Base-by-base conservation (phyloP, 306 rosid species). In the Neltuma alba region DNA sequence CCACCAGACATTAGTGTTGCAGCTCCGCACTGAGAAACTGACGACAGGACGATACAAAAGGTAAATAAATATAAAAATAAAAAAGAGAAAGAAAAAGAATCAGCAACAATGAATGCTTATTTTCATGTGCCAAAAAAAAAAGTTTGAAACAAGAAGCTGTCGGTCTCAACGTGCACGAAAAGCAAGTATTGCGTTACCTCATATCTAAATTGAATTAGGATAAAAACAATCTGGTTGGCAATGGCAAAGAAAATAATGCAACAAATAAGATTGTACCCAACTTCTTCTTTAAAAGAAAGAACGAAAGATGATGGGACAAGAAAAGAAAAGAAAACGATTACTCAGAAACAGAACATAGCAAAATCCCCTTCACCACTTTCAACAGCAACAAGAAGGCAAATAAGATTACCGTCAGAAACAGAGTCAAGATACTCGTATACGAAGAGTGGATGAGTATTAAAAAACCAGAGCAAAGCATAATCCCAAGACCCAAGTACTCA, bases 11-110 rank as follows among this genome's bases (percentile, higher is more conserved):
- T 28, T 77, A 82, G 66, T 64, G 83, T 83, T 68, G 87, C 23
- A 36, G 84, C 70, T 42, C 47, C 72, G 90, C 98, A 95, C 2
- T 57, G 76, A 47, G 91, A 72, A 70, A 7, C 92, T 92, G 87
- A 50, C 38, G 64, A 73, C 64, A 73, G 5, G 38, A 8, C 54
- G 85, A 78, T 50, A n/a, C 13, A 7, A 52, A 52, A 48, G 21
- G 79, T 34, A 36, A 69, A 50, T 52, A 52, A 52, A 3, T 52
- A 54, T n/a, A 21, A 0, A 20, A 20, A 54, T 57, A 10, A 57
- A 57, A 23, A 57, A 10, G 33, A 57, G 5, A 57, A 57, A 48
- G 27, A 21, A 81, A 72, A 50, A 18, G 33, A 30, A 79, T 89
- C 61, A 88, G 75, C 79, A 79, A 78, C 75, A n/a, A n/a, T n/a